Base-by-base conservation (phyloP, 768 basidiomycete genomes). In the Phanerodontia chrysosporium region DNA sequence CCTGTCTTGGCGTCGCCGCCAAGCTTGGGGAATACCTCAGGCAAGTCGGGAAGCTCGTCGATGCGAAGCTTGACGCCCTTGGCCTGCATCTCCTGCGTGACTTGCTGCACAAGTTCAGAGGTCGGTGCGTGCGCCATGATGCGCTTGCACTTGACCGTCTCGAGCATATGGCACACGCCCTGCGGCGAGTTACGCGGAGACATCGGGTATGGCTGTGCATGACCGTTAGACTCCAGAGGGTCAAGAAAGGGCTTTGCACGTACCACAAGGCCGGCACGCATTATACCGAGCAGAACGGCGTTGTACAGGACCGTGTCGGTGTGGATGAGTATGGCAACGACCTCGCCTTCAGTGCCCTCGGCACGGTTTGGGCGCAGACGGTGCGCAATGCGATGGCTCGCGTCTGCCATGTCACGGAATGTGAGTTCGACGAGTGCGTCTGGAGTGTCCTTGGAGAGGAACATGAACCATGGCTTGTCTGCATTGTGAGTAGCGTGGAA, bases 161-260 rank as follows among this genome's bases (percentile, higher is more conserved):
- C 70, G 49, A 82, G 62, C 56, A 77, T 67, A 45, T 73, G 61
- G 13, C 66, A 52, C 10, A 78, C 66, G 7, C 74, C 76, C 3
- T 72, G 58, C 0, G 70, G 46, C 4, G 74, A 73, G 59, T 75
- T 76, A 8, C 74, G 66, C n/a, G 73, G 74, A 1, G 74, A 72
- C 56, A 75, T 74, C 0, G 72, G 74, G 57, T 75, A 74, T 0
- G 73, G 73, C 59, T 60, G 32, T 10, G n/a, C 27, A 32, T n/a
- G 5, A 5, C 13, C 13, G 30, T 10, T 2, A n/a, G 14, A n/a
- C 24, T 12, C 42, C 22, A 30, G 24, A 24, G 27, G 3, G 36
- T 14, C 8, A 32, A 30, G 42, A 10, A 46, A 21, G 18, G 30
- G 35, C 45, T 45, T 22, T 35, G 39, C 24, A 49, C 58, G 45